phyloP scores from a whole-genome alignment of 2,329 filamentous ascomycete genomes.

The Talaromyces funiculosus region DNA sequence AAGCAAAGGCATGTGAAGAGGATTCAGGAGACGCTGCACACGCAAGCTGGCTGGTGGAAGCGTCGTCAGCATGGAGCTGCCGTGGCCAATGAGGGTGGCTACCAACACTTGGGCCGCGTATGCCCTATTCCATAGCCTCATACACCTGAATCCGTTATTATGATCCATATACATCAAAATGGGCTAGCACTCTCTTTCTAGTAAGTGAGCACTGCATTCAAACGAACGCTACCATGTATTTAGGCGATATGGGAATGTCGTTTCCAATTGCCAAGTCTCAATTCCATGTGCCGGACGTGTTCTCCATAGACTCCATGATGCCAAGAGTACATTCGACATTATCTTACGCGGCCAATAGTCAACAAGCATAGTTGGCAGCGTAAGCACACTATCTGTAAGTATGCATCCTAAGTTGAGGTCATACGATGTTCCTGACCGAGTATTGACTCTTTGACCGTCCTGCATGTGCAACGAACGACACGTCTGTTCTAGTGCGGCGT shows the following conservation, averaged over 20 bases:
- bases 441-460: not conserved
- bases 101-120: constrained; percentile 8
- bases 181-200: not conserved
- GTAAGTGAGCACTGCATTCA: not conserved
- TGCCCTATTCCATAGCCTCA: not conserved
- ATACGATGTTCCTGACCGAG: not conserved
- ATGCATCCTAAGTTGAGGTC: not conserved
- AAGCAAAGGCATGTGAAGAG: not conserved
- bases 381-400: not conserved
- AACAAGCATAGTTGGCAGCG: not conserved
- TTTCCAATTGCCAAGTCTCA: not conserved
- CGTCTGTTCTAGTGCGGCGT: not conserved
- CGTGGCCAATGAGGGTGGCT: constrained; percentile 4
- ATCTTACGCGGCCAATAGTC: not conserved
- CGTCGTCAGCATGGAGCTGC: constrained; percentile 12
- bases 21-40: constrained; percentile 1
- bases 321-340: not conserved
- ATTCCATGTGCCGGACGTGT: not conserved
- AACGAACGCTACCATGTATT: too few relatives aligned
- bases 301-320: not conserved
- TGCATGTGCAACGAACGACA: not conserved
- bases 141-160: not conserved
- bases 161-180: not conserved
- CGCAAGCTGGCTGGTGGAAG: constrained; percentile 11
- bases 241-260: not conserved